Evolutionary conservation across 2,329 filamentous ascomycete genomes (phyloP), one percentile per base, ranked within the genome.

Genomic region (Dactylellina sp.): DNA sequence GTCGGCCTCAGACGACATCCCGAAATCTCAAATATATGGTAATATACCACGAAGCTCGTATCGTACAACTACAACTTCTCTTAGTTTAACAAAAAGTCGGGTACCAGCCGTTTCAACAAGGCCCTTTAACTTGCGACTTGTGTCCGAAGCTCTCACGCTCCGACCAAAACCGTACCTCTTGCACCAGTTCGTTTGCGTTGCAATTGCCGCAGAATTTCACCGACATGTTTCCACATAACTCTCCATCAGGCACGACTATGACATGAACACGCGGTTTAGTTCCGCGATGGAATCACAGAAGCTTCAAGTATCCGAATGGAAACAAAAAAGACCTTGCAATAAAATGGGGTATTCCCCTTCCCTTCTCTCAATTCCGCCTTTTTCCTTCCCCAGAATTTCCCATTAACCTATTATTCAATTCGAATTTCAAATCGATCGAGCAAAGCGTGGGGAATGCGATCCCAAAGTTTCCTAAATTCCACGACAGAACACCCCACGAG

Each of bases 161-260:
- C 9, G 56, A 18, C 50, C 28, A 2, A 18, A 55, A 37, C 2
- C 25, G 7, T 55, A 22, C 32, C 37, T 37, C 16, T 16, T 7
- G 40, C 16, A 18, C 25, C 57, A 20, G 1, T 39, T 28, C 47
- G 24, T 22, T 40, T 62, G 65, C 46, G 65, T 71, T 71, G 65
- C 49, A 46, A 42, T 28, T 37, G 18, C 52, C 18, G 24, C 42
- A 16, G 39, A 72, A 64, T 72, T 55, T 55, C 70, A 56, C 70
- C 70, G 70, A 74, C 70, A 74, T 66, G 61, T 74, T 74, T 74
- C 70, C 70, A 74, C 5, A 66, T 61, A 74, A 74, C 70, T 74
- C 70, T 74, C 70, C 70, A 74, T 74, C 66, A 72, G 61, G 66
- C 60, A 64, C 53, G 22, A 63, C 53, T 59, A 59, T 52, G 28